phyloP scores from a whole-genome alignment of 2,329 filamentous ascomycete species.

The Tolypocladium endophyticum region DNA sequence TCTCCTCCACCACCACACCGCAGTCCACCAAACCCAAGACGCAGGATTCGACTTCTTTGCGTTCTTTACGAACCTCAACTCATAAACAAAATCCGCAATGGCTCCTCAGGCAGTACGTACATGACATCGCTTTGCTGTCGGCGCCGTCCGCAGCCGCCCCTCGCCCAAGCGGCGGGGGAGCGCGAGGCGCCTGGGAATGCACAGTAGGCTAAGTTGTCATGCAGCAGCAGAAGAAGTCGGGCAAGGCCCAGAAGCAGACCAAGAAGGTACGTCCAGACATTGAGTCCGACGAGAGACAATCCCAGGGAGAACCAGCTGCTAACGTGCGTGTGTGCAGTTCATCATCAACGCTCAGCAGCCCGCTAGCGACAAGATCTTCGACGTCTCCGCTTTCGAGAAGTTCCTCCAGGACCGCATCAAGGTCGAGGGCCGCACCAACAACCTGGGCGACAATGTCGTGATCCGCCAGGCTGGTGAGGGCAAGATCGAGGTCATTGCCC shows the following conservation, averaged over 20 bases:
- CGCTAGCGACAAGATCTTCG: slow-evolving; percentile 99
- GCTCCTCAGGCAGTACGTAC: slow-evolving; percentile 82
- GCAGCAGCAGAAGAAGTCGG: slow-evolving; percentile 53
- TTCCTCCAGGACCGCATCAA: slow-evolving; percentile 99
- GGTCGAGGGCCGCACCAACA: slow-evolving; percentile 95
- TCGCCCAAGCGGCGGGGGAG: background rate
- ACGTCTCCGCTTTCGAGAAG: slow-evolving; percentile 97
- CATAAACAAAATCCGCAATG: slow-evolving; percentile 51
- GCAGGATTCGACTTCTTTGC: slow-evolving; percentile 75
- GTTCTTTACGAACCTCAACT: slow-evolving; percentile 26
- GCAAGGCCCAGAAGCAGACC: slow-evolving; percentile 67
- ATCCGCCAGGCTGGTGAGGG: slow-evolving; percentile 89
- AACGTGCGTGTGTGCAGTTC: slow-evolving; percentile 48
- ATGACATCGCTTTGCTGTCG: slow-evolving; percentile 88
- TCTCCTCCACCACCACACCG: slow-evolving; percentile 5
- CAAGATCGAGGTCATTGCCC: slow-evolving; percentile 95
- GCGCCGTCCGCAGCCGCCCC: slow-evolving; percentile 25
- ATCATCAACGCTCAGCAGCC: slow-evolving; percentile 99
- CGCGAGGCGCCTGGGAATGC: slow-evolving; percentile 25
- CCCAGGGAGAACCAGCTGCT: background rate
- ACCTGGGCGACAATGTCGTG: slow-evolving; percentile 87
- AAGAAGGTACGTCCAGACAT: slow-evolving; percentile 56
- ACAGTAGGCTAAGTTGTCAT: slow-evolving; percentile 92
- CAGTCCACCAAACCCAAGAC: slow-evolving; percentile 32
- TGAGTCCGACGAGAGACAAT: background rate